Percentiles rank a stretch among this genome's conserved stretches.
Conservation (phyloP, 768 basidiomycete species). For the Trametes villosa region DNA sequence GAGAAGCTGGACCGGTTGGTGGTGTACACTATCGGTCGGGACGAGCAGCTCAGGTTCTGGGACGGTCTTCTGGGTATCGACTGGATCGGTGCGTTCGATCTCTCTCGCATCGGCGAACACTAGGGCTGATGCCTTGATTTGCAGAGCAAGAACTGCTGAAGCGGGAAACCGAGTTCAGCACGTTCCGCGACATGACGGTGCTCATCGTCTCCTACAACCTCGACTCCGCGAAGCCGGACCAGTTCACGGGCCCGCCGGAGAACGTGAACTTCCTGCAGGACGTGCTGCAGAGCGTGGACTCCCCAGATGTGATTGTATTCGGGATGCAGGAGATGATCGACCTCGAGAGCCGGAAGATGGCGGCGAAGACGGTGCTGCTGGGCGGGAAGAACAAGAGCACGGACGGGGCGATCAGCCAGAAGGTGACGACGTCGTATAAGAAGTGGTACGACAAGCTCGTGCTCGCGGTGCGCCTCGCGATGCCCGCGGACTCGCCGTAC, state of each 20-base stretch:
- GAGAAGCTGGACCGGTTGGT: constrained; percentile 66
- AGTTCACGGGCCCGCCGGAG: constrained; percentile 63
- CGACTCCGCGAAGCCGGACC: constrained; percentile 83
- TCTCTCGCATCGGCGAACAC: neutral
- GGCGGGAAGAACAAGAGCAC: constrained; percentile 71
- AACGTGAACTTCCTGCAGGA: constrained; percentile 85
- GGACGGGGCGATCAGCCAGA: constrained; percentile 69
- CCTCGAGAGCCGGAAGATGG: constrained; percentile 89
- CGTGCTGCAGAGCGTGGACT: constrained; percentile 68
- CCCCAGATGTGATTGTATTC: constrained; percentile 89
- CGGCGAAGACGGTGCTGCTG: constrained; percentile 88
- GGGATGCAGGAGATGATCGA: constrained; percentile 97
- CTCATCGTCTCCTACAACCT: constrained; percentile 93
- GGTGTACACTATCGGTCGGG: constrained; percentile 77
- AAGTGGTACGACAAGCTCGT: constrained; percentile 86
- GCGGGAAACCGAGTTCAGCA: constrained; percentile 76
- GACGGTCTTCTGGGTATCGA: constrained; percentile 85
- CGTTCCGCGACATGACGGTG: constrained; percentile 74
- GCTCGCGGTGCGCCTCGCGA: constrained; percentile 70
- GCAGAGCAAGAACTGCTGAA: constrained; percentile 77
- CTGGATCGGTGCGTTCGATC: constrained; percentile 75
- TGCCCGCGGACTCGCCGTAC: constrained; percentile 78
- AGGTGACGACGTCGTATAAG: constrained; percentile 85
- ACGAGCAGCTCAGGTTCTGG: constrained; percentile 80
- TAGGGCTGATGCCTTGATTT: neutral